These are phyloP conservation scores for Babesia divergens DNA, from an alignment of 169 alveolate genomes.

Conservation along the genomic window DNA sequence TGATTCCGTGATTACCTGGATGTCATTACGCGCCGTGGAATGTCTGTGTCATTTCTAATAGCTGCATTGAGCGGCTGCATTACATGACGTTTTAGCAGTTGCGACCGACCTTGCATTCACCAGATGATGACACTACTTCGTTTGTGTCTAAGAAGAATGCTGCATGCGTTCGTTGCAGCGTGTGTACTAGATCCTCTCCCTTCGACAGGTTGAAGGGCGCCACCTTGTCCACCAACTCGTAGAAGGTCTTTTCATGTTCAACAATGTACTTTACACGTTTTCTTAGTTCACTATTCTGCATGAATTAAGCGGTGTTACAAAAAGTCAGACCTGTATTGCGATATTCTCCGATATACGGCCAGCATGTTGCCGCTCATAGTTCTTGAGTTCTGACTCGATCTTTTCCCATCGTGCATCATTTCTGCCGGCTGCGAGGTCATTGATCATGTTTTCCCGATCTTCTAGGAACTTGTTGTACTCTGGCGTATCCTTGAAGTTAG, in stretches of 20 bases:
- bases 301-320: not conserved
- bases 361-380: conserved; percentile 66
- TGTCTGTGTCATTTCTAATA: conserved; percentile 68
- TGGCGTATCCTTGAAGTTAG: conserved; percentile 73
- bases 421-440: conserved; percentile 59
- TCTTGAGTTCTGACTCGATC: conserved; percentile 67
- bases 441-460: conserved; percentile 60
- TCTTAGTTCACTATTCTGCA: conserved; percentile 64
- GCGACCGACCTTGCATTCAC: conserved; percentile 39
- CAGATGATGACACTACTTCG: conserved; percentile 23
- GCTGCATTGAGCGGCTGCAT: conserved; percentile 76
- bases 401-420: conserved; percentile 51
- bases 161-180: conserved; percentile 52
- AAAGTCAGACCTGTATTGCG: conserved; percentile 32
- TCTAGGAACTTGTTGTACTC: conserved; percentile 72
- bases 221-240: conserved; percentile 74
- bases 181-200: conserved; percentile 53
- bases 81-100: not conserved
- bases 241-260: conserved; percentile 69
- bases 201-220: conserved; percentile 67
- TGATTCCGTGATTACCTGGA: conserved; percentile 19
- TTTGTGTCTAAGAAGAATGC: conserved; percentile 41
- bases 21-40: conserved; percentile 61
- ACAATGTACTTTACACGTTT: conserved; percentile 70
- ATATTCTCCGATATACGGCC: conserved; percentile 67